Conservation (phyloP, 2,329 filamentous ascomycete species). For the Colletotrichum tropicale region DNA sequence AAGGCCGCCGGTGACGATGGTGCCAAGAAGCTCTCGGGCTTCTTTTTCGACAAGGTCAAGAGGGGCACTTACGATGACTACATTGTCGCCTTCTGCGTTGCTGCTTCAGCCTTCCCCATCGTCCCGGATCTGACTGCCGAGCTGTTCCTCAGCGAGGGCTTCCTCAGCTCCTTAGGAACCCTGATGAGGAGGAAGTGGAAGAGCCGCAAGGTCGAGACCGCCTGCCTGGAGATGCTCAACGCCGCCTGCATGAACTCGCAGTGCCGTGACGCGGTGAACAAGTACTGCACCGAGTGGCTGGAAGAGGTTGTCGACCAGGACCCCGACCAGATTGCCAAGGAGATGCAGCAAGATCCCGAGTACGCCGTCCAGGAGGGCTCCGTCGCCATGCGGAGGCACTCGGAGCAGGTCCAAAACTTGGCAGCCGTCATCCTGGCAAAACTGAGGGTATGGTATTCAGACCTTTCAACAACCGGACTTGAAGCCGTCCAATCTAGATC, state of each 20-base stretch:
- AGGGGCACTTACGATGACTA: constrained; percentile 86
- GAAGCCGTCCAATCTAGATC: constrained; percentile 23
- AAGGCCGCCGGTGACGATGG: constrained; percentile 77
- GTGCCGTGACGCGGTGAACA: constrained; percentile 83
- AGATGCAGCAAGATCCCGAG: constrained; percentile 56
- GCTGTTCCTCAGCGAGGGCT: constrained; percentile 88
- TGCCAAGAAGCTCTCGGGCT: constrained; percentile 70
- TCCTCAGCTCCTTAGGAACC: constrained; percentile 76
- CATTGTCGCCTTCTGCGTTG: constrained; percentile 92
- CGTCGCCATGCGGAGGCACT: constrained; percentile 65
- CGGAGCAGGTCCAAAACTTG: constrained; percentile 64
- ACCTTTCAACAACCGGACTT: constrained; percentile 18
- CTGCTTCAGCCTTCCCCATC: constrained; percentile 85
- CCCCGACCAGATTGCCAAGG: constrained; percentile 57
- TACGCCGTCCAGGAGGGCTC: constrained; percentile 65
- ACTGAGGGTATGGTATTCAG: constrained; percentile 56
- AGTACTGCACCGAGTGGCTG: constrained; percentile 86
- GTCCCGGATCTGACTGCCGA: constrained; percentile 75
- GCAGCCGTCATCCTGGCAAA: constrained; percentile 81
- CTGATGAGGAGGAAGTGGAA: constrained; percentile 83
- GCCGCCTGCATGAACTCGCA: constrained; percentile 85
- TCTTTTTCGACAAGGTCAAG: constrained; percentile 74
- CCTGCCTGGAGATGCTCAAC: constrained; percentile 87
- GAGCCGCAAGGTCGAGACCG: constrained; percentile 83
- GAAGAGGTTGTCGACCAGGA: constrained; percentile 81